phyloP scores from a whole-genome alignment of 1,139 yeast species.

The Pichia sp. region DNA sequence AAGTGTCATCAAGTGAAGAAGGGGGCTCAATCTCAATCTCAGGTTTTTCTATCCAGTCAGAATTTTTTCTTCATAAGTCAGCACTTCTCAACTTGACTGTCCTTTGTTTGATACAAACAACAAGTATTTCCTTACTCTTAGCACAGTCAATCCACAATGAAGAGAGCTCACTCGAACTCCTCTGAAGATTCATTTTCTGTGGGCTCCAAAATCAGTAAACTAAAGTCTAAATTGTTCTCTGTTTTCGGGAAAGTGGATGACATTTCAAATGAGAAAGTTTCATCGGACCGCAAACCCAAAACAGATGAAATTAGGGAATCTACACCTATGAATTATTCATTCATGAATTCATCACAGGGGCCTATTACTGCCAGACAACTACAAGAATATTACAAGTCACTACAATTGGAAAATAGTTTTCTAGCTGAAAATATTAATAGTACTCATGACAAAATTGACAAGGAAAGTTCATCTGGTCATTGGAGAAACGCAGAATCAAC shows the following conservation, averaged over 20 bases:
- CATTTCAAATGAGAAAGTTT: background rate
- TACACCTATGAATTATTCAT: constrained; percentile 3
- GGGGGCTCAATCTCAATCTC: no score
- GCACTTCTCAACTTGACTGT: no score
- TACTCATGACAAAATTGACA: background rate
- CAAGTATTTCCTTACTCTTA: no score
- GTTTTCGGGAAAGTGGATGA: background rate
- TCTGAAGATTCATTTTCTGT: background rate
- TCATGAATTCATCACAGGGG: constrained; percentile 2
- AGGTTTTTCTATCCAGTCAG: no score
- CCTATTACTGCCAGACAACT: constrained; percentile 23
- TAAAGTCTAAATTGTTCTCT: constrained; percentile 5
- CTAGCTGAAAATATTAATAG: constrained; percentile 15
- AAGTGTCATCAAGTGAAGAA: no score
- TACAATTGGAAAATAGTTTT: constrained; percentile 18
- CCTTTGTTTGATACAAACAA: no score
- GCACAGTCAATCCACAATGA: constrained; percentile 3
- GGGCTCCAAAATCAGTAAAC: constrained; percentile 6
- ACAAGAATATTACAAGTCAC: constrained; percentile 22
- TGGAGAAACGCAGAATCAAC: constrained; percentile 17
- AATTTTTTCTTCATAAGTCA: no score
- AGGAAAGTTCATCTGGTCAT: background rate
- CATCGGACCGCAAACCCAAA: background rate
- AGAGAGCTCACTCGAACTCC: constrained; percentile 4
- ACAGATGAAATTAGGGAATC: background rate